Base-by-base conservation (phyloP, 2,329 filamentous ascomycete species). In the Alternaria sp. region DNA sequence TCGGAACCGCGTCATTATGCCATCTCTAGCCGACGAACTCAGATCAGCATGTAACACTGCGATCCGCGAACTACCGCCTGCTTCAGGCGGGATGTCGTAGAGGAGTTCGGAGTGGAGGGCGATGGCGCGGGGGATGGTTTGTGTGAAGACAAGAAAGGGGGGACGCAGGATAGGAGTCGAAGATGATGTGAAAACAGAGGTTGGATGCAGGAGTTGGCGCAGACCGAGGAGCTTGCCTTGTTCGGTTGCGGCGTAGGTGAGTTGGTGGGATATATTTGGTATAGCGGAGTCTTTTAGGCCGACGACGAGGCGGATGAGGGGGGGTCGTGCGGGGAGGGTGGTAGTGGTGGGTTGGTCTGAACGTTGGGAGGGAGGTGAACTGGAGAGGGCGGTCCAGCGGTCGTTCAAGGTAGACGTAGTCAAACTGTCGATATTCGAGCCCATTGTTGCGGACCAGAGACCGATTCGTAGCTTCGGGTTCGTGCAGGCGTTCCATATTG, bases 361-460 rank as follows among this genome's bases (percentile, higher is more conserved):
- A 4, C 23, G 13, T 17, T 40, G 36, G 36, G 49, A 82, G 86
- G 62, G 4, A 2, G 43, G 12, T 81, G 50, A 83, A 86, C 65
- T 46, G 5, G 67, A 61, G 11, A 79, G 63, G 10, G 66, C 47
- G 8, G 49, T 19, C 77, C 69, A 73, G 85, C 80, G 40, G 65
- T 76, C 45, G 80, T 76, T 54, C 80, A 85, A 36, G 13, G 90
- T 90, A n/a, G 88, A 87, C 7, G 87, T 87, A 50, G 93, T 87
- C 8, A 97, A 84, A 19, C 89, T 85, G 81, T 99, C 96, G 45
- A 98, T 92, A 71, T 91, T 96, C 15, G 95, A 97, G 4, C 92
- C 93, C 90, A 99, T 97, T 0, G 96, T 99, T 13, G 96, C 96
- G 13, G 96, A 98, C 93, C 95, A 99, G 63, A 97, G 89, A 10